Evolutionary conservation across 768 basidiomycete genomes (phyloP).

Genomic region (Tricholoma bakamatsutake): DNA sequence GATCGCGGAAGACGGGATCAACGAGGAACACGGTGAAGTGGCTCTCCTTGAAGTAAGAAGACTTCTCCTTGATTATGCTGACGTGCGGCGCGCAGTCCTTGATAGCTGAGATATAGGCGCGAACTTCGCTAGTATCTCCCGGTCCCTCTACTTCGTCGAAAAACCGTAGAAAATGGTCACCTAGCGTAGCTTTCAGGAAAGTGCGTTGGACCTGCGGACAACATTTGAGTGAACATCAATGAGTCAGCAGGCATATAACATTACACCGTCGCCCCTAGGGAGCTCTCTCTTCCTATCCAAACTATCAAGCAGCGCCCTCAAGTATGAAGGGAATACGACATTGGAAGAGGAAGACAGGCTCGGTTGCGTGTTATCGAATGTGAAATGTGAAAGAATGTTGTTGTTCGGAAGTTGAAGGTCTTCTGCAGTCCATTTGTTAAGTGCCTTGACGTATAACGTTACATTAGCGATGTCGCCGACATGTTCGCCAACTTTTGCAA

Average conservation of each 20-base stretch:
- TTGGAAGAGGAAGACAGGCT: too few relatives aligned
- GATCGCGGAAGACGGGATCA: neutral
- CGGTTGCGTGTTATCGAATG: neutral
- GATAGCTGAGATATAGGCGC: neutral
- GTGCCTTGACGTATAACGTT: neutral
- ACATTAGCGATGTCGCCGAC: neutral
- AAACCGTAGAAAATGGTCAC: neutral
- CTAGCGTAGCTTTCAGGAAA: neutral
- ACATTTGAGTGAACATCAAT: neutral
- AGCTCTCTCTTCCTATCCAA: neutral
- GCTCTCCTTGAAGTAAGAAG: slow-evolving; percentile 1
- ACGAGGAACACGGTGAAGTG: slow-evolving; percentile 1
- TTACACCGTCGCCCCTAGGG: neutral
- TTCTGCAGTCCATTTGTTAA: neutral
- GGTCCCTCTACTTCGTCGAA: neutral
- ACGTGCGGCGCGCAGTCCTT: neutral
- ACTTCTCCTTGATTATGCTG: neutral
- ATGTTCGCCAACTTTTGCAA: neutral
- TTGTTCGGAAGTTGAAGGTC: too few relatives aligned
- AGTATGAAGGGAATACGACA: too few relatives aligned
- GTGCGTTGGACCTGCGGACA: neutral
- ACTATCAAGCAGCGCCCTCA: too few relatives aligned
- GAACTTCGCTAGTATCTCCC: neutral
- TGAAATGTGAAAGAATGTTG: neutral
- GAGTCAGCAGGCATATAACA: neutral